These are phyloP conservation scores for Boletus sp. DNA, from an alignment of 768 basidiomycete species.

Conservation along the genomic window DNA sequence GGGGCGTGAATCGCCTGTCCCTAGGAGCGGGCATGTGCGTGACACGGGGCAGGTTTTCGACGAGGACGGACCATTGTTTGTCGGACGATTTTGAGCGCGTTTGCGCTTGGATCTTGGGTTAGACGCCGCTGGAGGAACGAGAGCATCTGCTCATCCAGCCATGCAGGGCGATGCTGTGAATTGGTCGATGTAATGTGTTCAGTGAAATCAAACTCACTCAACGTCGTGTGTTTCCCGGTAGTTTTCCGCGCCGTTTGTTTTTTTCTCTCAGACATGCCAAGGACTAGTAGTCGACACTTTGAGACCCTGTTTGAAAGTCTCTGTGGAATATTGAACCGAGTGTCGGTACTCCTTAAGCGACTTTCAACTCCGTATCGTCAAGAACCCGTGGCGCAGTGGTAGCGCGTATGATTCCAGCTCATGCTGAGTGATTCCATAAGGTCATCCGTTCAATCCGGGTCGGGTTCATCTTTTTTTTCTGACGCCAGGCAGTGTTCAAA, in stretches of 20 bases:
- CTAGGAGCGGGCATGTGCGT: not conserved
- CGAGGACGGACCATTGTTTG: not conserved
- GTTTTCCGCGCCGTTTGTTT: constrained; percentile 24
- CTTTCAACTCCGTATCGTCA: not conserved
- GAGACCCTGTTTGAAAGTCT: no score
- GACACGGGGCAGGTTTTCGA: not conserved
- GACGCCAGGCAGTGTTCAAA: no score
- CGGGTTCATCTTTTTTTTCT: constrained; percentile 34
- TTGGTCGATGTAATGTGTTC: not conserved
- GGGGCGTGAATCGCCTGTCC: not conserved
- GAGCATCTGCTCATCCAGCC: constrained; percentile 1
- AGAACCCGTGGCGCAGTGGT: constrained; percentile 40
- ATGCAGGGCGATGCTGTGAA: not conserved
- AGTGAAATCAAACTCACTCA: constrained; percentile 6
- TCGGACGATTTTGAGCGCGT: not conserved
- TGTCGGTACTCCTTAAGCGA: not conserved
- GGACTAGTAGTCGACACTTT: not conserved
- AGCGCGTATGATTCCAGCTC: constrained; percentile 41
- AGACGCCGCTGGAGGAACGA: not conserved
- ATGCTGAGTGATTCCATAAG: constrained; percentile 34
- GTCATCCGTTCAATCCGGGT: constrained; percentile 49
- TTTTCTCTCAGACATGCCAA: constrained; percentile 8
- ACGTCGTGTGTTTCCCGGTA: constrained; percentile 7
- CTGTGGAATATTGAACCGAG: not conserved
- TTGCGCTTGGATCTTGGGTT: not conserved